Percentiles rank a stretch among this genome's conserved stretches.
phyloP scores from a whole-genome alignment of 2,329 filamentous ascomycete species.

The Talaromyces sp. region DNA sequence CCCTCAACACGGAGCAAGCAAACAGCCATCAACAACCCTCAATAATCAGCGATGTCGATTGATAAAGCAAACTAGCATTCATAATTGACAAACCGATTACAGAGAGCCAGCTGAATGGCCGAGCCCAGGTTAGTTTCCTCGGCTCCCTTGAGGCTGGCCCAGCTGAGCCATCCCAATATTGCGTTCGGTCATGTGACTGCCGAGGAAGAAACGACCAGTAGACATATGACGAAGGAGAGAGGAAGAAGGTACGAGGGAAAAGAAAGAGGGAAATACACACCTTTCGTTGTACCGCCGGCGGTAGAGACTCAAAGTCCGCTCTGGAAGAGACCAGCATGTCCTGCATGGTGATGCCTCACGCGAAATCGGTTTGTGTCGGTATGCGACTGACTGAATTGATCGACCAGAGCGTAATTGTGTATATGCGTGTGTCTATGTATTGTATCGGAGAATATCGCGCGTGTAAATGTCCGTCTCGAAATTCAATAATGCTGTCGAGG shows the following conservation, averaged over 20 bases:
- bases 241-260: neutral
- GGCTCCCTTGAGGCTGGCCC: neutral
- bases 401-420: neutral
- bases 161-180: neutral
- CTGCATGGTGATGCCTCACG: conserved; percentile 12
- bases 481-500: neutral
- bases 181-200: neutral
- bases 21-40: neutral
- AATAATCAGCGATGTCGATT: neutral
- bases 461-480: neutral
- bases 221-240: neutral
- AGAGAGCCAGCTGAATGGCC: neutral
- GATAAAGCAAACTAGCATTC: neutral
- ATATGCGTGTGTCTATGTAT: neutral
- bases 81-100: neutral
- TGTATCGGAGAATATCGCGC: neutral
- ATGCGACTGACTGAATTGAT: neutral
- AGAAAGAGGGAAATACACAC: conserved; percentile 41
- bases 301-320: conserved; percentile 51
- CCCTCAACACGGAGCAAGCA: neutral
- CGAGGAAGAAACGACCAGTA: neutral
- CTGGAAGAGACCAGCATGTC: conserved; percentile 21
- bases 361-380: neutral
- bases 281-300: conserved; percentile 56
- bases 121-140: too few relatives aligned